Evolutionary conservation across 768 basidiomycete genomes (phyloP).

Genomic region (Leccinum barrowsii): DNA sequence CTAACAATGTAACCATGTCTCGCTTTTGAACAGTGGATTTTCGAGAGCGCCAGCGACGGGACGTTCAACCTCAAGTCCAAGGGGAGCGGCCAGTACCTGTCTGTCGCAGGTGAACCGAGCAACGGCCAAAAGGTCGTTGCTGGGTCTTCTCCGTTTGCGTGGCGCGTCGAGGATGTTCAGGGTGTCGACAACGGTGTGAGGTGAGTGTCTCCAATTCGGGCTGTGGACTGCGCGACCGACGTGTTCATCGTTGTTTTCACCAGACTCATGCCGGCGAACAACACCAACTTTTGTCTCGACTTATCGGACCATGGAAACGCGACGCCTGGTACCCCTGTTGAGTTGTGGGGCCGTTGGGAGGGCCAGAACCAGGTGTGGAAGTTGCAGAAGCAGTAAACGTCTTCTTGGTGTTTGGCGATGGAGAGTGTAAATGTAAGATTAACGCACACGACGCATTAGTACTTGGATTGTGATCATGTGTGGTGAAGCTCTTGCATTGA

Average conservation of each 20-base stretch:
- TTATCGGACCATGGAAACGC: conserved; percentile 45
- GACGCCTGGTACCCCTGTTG: conserved; percentile 42
- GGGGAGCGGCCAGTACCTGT: conserved; percentile 40
- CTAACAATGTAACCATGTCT: neutral
- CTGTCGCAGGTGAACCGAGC: conserved; percentile 23
- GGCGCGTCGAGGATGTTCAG: conserved; percentile 49
- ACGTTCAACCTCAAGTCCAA: conserved; percentile 42
- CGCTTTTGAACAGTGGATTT: conserved; percentile 42
- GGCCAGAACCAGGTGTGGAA: conserved; percentile 54
- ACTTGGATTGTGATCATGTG: neutral
- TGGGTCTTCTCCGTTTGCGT: conserved; percentile 34
- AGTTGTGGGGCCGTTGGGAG: conserved; percentile 47
- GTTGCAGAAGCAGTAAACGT: conserved; percentile 5
- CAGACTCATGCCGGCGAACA: conserved; percentile 44
- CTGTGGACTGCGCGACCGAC: neutral
- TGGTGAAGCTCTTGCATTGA: no score
- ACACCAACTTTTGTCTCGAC: conserved; percentile 43
- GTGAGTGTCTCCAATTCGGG: conserved; percentile 29
- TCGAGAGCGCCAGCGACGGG: conserved; percentile 27
- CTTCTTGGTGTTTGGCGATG: neutral
- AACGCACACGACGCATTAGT: neutral
- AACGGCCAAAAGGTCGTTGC: conserved; percentile 44
- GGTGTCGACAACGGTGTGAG: conserved; percentile 37
- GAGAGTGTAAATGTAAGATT: neutral
- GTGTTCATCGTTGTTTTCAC: neutral